A percentile compares a stretch with the other conserved stretches of the same genome.
phyloP scores from a whole-genome alignment of 805 yeast genomes.

The Saccharomyces cerevisiae region DNA sequence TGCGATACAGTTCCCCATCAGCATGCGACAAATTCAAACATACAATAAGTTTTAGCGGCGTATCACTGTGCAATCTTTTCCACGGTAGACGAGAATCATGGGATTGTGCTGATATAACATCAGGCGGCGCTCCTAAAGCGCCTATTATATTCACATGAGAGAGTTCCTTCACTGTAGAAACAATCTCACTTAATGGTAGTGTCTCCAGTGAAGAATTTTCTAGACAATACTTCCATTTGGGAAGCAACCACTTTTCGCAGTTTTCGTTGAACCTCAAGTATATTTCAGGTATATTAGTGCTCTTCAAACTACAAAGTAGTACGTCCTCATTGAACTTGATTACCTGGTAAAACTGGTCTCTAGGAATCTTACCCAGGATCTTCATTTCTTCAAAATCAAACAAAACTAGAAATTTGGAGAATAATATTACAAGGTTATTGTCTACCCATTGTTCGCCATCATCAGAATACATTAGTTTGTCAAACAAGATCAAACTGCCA shows the following conservation, averaged over 20 bases:
- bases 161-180: conserved; percentile 35
- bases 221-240: conserved; percentile 37
- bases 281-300: conserved; percentile 38
- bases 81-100: conserved; percentile 8
- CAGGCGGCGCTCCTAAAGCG: conserved; percentile 30
- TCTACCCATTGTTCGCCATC: conserved; percentile 38
- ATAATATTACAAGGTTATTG: conserved; percentile 11
- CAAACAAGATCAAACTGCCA: conserved; percentile 32
- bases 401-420: conserved; percentile 12
- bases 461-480: conserved; percentile 35
- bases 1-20: conserved; percentile 25
- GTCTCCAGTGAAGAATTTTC: conserved; percentile 34
- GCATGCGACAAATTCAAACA: conserved; percentile 31
- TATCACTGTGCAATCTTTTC: conserved; percentile 7
- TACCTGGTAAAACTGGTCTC: conserved; percentile 31
- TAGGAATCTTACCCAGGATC: conserved; percentile 36
- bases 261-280: conserved; percentile 27
- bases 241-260: conserved; percentile 26
- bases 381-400: conserved; percentile 15
- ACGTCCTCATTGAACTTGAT: conserved; percentile 20
- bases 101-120: conserved; percentile 11
- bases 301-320: conserved; percentile 33
- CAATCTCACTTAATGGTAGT: conserved; percentile 20
- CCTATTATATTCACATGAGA: conserved; percentile 26
- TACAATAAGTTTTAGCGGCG: conserved; percentile 37